These are phyloP conservation scores for Pelargonium nanum DNA, from an alignment of 345 rosid species.

Conservation along the genomic window DNA sequence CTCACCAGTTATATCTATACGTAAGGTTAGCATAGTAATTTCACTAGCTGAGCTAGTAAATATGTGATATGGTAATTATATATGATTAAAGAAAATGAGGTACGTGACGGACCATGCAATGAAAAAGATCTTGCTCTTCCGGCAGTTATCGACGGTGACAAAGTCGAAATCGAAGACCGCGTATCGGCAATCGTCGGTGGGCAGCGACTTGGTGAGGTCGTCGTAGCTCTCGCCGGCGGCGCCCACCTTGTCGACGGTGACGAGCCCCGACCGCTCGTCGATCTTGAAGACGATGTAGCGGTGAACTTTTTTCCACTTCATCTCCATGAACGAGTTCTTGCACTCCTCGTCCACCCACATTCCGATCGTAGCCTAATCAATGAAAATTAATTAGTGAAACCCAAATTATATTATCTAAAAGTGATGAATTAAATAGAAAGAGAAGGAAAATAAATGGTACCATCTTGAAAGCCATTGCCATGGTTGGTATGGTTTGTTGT, in stretches of 20 bases:
- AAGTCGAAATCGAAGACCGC: constrained; percentile 92
- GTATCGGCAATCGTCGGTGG: constrained; percentile 77
- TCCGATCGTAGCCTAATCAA: constrained; percentile 86
- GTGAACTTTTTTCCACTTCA: constrained; percentile 90
- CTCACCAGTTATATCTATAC: no score
- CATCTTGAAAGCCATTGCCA: constrained; percentile 99
- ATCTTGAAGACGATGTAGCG: constrained; percentile 87
- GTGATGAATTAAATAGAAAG: not conserved
- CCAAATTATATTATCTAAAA: no score
- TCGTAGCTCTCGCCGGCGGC: constrained; percentile 68
- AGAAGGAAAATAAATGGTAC: constrained; percentile 20
- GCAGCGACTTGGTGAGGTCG: constrained; percentile 65
- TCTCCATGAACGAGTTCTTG: constrained; percentile 74
- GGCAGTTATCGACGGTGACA: constrained; percentile 84
- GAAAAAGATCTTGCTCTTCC: constrained; percentile 99
- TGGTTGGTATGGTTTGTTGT: constrained; percentile 23
- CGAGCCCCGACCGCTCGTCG: constrained; percentile 73
- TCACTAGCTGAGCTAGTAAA: no score
- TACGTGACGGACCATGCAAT: constrained; percentile 63
- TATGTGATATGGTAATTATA: no score
- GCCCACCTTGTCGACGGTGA: constrained; percentile 84
- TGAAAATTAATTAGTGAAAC: not conserved
- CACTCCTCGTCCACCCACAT: constrained; percentile 89
- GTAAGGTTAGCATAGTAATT: no score
- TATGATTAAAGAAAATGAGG: not conserved